Conservation (phyloP, 2,329 filamentous ascomycete species). For the Didymella segeticola region DNA sequence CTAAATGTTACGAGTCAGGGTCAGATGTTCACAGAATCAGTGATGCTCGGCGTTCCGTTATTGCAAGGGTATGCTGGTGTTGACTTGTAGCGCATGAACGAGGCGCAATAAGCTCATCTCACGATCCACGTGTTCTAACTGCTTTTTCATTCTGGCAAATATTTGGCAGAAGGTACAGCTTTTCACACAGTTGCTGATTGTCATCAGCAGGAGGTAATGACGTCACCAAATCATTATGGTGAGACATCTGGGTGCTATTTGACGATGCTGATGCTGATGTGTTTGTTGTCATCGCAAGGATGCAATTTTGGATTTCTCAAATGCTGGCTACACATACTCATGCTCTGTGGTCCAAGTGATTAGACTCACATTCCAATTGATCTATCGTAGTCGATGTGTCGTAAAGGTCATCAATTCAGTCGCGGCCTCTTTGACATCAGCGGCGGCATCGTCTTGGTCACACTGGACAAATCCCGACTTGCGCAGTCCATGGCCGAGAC, state of each 20-base stretch:
- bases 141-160: background rate
- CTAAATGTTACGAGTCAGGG: background rate
- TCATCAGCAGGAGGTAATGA: background rate
- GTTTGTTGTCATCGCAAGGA: background rate
- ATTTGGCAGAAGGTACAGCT: too few species aligned
- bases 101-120: constrained; percentile 12
- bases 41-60: background rate
- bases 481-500: background rate
- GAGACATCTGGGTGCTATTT: too few species aligned
- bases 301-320: background rate
- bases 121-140: background rate
- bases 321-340: constrained; percentile 12
- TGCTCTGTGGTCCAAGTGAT: background rate
- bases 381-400: background rate
- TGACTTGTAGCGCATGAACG: constrained; percentile 7
- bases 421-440: background rate
- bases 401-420: background rate
- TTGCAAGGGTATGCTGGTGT: background rate
- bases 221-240: too few species aligned
- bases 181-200: background rate
- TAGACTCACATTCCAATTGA: background rate
- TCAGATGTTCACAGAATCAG: background rate
- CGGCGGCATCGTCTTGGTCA: background rate
- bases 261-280: constrained; percentile 1
- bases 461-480: background rate